phyloP scores from a whole-genome alignment of 164 flowering plant genomes.

The Cinnamomum chago region DNA sequence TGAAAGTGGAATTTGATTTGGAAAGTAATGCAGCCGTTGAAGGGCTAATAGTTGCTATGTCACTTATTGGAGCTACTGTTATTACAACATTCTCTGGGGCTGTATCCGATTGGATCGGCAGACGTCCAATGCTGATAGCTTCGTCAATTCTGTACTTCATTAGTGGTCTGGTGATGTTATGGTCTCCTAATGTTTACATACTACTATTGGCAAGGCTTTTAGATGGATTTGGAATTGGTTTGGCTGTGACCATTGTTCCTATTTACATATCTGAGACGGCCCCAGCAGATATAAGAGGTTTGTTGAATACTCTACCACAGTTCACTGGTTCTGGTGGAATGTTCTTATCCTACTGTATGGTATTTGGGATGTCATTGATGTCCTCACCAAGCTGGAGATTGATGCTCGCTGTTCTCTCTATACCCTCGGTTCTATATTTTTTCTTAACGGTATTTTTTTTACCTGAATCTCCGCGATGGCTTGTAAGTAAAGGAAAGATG shows the following conservation, averaged over 20 bases:
- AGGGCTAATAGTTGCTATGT: conserved; percentile 90
- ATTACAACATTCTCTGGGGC: conserved; percentile 85
- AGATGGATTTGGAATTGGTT: conserved; percentile 89
- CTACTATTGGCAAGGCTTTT: conserved; percentile 71
- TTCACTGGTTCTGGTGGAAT: conserved; percentile 83
- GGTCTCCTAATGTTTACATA: conserved; percentile 94
- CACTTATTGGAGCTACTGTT: conserved; percentile 83
- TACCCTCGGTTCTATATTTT: conserved; percentile 73
- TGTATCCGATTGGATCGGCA: conserved; percentile 74
- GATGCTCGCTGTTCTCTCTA: conserved; percentile 89
- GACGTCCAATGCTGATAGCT: conserved; percentile 83
- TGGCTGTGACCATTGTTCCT: conserved; percentile 85
- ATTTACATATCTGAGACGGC: conserved; percentile 94
- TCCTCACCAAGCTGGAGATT: conserved; percentile 70
- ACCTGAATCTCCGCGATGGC: conserved; percentile 99
- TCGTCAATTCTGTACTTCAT: conserved; percentile 75
- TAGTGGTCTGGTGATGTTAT: conserved; percentile 79
- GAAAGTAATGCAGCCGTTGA: conserved; percentile 50
- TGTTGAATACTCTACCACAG: conserved; percentile 86
- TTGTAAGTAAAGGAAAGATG: conserved; percentile 93
- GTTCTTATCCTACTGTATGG: conserved; percentile 87
- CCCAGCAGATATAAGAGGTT: conserved; percentile 84
- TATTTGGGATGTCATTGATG: conserved; percentile 81
- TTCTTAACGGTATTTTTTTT: conserved; percentile 60
- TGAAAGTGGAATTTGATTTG: conserved; percentile 56